Evolutionary conservation across 768 basidiomycete genomes (phyloP), one percentile per base, ranked within the genome.

Genomic region (Clathrus columnatus): DNA sequence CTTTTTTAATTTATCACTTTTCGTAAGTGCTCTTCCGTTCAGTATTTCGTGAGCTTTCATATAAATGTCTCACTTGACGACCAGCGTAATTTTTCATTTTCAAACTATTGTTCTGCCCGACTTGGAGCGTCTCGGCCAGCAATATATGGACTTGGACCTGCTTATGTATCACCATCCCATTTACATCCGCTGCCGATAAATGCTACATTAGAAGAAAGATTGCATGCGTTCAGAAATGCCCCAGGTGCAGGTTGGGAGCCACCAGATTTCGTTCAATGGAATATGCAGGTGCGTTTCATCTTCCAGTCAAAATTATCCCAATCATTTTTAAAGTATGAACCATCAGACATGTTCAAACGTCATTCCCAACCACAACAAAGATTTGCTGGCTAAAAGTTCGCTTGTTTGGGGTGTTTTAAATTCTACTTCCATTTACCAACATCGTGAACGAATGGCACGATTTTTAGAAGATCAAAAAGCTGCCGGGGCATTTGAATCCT

Each of bases 221-320:
- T 74, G 24, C 60, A 61, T 8, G 62, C 59, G 21, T 73, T 69
- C 66, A 54, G 61, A 36, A 59, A 64, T 42, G 64, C 72, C n/a
- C 72, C 72, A 18, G 60, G 60, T 5, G 18, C 55, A 6, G 61
- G 69, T 10, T 68, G 67, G 7, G 65, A 70, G 42, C 62, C 66
- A 23, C 64, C 65, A 6, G 62, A 62, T 11, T 72, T 71, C 59
- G 64, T 64, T 18, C 48, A 54, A 32, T 70, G 65, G 65, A 72
- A 69, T 57, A 50, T 61, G 4, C 66, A 71, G 60, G 63, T 65
- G 45, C 16, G 7, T 16, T 24, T 10, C 26, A 30, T 18, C 17
- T 48, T 47, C 55, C 36, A 43, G 8, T 11, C 51, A 45, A 43
- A 45, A 4, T 50, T 53, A 8, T 55, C 28, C 47, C 26, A 50